A percentile compares a stretch with the other conserved stretches of the same genome.
phyloP scores from a whole-genome alignment of 768 basidiomycete genomes.

The Phallus indusiatus region DNA sequence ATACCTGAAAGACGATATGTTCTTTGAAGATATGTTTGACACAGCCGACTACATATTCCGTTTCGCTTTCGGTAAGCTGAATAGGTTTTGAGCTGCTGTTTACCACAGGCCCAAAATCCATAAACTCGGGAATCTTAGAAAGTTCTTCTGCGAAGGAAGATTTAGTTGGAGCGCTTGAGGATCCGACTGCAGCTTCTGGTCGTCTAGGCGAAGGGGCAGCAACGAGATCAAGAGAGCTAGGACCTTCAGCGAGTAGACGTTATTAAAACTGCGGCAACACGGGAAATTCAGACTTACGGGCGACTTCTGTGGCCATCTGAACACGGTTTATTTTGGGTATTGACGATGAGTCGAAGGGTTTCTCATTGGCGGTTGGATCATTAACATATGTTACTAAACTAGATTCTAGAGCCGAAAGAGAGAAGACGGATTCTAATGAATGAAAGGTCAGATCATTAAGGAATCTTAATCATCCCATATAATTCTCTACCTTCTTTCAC shows the following conservation, averaged over 20 bases:
- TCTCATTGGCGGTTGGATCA: constrained; percentile 56
- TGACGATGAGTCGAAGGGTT: constrained; percentile 74
- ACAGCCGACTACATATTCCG: constrained; percentile 93
- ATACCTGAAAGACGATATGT: constrained; percentile 93
- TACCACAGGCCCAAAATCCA: constrained; percentile 74
- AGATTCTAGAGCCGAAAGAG: constrained; percentile 79
- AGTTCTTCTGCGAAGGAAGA: constrained; percentile 84
- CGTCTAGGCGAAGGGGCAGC: constrained; percentile 42
- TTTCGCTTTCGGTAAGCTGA: constrained; percentile 92
- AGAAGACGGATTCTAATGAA: constrained; percentile 80
- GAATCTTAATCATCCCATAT: background rate
- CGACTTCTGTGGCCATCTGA: constrained; percentile 82
- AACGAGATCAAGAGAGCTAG: constrained; percentile 80
- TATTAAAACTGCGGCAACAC: background rate
- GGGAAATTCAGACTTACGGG: constrained; percentile 47
- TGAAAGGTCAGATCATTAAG: constrained; percentile 5
- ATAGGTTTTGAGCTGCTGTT: constrained; percentile 74
- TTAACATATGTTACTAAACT: constrained; percentile 93
- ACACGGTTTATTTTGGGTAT: constrained; percentile 92
- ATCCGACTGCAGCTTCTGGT: constrained; percentile 32
- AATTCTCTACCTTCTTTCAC: constrained; percentile 74
- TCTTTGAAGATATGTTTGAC: constrained; percentile 97
- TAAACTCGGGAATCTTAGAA: constrained; percentile 76
- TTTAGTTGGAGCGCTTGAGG: constrained; percentile 78
- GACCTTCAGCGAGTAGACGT: constrained; percentile 36